Evolutionary conservation across 768 basidiomycete species (phyloP), one percentile per base, ranked within the genome.

Genomic region (Russula compacta): DNA sequence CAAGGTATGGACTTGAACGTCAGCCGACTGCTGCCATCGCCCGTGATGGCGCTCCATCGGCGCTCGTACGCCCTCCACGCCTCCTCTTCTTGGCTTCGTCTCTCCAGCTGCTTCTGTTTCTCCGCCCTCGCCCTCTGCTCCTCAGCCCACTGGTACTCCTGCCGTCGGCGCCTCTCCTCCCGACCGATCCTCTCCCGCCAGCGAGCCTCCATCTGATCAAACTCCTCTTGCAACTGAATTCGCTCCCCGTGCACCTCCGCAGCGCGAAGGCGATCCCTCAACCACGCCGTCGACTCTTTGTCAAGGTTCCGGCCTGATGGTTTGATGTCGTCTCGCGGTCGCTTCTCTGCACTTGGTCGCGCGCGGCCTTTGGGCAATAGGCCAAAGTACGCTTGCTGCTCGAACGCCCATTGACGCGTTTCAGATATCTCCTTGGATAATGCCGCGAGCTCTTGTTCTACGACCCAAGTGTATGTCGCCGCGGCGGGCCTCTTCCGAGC

Each of bases 1-100:
- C 89, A 92, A 10, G 89, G 89, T 51, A 89, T 81, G 49, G 76
- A 77, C 44, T 75, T 71, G 75, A 92, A 90, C 0, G 73, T 72
- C 48, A 90, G 74, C 21, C 71, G 65, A 49, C 78, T 14, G 78
- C 70, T 8, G 78, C 70, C n/a, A 79, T 56, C 56, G 50, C 57
- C 58, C 44, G 29, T 42, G 12, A 89, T 69, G 60, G 72, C 71
- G n/a, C 73, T 67, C 89, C 89, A 92, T 59, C 80, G 77, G 39
- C 73, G 71, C 71, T 92, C 87, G 72, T 92, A 87, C 53, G 66
- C 71, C 50, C 72, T 66, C 87, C 87, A 89, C 6, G 82, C 82
- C 40, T 1, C 24, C 40, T 29, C 24, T 29, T 29, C 24, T 3
- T 29, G 24, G 24, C 24, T 29, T 29, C 24, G 24, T 29, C 24